Percentiles rank a stretch among this genome's conserved stretches.
These are phyloP conservation scores for Clarireedia paspali DNA, from an alignment of 2,329 filamentous ascomycete species.

Conservation along the genomic window DNA sequence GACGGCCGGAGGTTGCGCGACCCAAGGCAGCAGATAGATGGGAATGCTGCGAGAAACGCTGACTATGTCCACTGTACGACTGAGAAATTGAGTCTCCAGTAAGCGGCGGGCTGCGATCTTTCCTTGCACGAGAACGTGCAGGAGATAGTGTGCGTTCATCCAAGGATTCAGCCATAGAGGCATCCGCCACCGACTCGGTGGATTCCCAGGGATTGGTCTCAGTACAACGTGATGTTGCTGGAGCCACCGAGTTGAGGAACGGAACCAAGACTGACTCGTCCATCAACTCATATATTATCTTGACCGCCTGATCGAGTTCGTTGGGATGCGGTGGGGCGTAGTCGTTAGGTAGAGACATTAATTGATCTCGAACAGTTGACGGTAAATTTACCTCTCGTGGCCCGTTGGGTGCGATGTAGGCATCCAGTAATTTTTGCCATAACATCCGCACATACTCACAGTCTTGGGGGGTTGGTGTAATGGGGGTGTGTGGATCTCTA, in stretches of 20 bases:
- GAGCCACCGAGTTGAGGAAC: slow-evolving; percentile 59
- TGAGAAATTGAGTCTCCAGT: slow-evolving; percentile 18
- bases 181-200: slow-evolving; percentile 25
- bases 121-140: slow-evolving; percentile 14
- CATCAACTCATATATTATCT: slow-evolving; percentile 92
- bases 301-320: slow-evolving; percentile 71
- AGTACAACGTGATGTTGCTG: slow-evolving; percentile 17
- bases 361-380: slow-evolving; percentile 71
- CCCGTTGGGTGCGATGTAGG: slow-evolving; percentile 81
- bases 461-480: slow-evolving; percentile 27
- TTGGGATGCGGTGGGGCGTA: slow-evolving; percentile 64
- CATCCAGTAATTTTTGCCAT: slow-evolving; percentile 82
- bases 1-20: slow-evolving; percentile 16
- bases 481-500: slow-evolving; percentile 35
- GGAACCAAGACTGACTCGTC: slow-evolving; percentile 92
- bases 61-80: slow-evolving; percentile 18
- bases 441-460: slow-evolving; percentile 60
- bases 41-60: slow-evolving; percentile 24
- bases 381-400: slow-evolving; percentile 88
- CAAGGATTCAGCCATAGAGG: slow-evolving; percentile 22
- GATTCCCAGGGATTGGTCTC: slow-evolving; percentile 27
- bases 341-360: slow-evolving; percentile 57
- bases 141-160: slow-evolving; percentile 25
- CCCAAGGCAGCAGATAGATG: slow-evolving; percentile 23
- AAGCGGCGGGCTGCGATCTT: slow-evolving; percentile 23